A percentile compares a stretch with the other conserved stretches of the same genome.
phyloP scores from a whole-genome alignment of 169 alveolate species.

The Eimeria acervulina region DNA sequence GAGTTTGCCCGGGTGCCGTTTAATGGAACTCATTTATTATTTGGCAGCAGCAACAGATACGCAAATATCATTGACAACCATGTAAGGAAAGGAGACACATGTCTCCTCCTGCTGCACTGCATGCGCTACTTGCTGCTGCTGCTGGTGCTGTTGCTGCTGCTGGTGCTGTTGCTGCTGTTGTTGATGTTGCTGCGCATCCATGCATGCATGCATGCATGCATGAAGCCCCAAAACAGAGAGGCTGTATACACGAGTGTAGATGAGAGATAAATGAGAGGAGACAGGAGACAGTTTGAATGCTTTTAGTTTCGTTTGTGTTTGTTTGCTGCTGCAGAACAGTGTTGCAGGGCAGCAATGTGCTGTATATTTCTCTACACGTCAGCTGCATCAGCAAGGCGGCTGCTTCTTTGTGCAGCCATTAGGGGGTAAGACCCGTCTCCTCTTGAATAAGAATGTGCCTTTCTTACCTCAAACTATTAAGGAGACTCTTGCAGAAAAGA shows the following conservation, averaged over 20 bases:
- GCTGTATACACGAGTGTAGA: too few relatives aligned
- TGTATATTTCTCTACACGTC: constrained; percentile 60
- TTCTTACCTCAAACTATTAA: background rate
- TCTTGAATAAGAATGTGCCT: constrained; percentile 61
- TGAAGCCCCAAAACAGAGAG: background rate
- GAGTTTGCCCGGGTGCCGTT: constrained; percentile 70
- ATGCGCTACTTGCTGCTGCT: too few relatives aligned
- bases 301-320: background rate
- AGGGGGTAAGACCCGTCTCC: constrained; percentile 60
- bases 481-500: background rate
- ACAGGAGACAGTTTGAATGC: too few relatives aligned
- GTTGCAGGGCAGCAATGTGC: constrained; percentile 77
- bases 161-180: background rate
- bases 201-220: background rate
- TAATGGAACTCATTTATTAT: constrained; percentile 25
- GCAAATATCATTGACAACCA: constrained; percentile 65
- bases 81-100: background rate
- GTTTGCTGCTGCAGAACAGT: constrained; percentile 4
- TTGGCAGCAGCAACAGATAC: constrained; percentile 45
- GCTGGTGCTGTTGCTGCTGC: background rate
- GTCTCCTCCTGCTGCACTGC: background rate
- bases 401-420: constrained; percentile 72
- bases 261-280: too few relatives aligned
- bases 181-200: background rate
- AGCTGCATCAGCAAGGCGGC: constrained; percentile 81